phyloP scores from a whole-genome alignment of 2,329 filamentous ascomycete genomes.

The Colletotrichum siamense region DNA sequence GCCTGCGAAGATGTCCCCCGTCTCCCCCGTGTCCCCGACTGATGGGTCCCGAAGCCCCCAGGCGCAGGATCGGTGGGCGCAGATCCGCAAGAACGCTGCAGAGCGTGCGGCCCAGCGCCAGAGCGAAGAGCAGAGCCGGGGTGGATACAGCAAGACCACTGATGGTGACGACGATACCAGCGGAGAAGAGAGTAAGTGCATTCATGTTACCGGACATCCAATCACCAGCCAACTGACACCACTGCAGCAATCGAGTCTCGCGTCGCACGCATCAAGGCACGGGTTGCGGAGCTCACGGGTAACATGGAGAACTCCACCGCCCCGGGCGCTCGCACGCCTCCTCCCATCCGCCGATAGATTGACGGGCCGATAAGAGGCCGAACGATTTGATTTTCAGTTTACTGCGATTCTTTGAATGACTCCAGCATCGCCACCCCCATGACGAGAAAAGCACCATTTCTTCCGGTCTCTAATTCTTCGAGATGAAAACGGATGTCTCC shows the following conservation, averaged over 20 bases:
- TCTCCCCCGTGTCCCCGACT: conserved; percentile 36
- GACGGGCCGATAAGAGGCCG: background rate
- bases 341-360: conserved; percentile 17
- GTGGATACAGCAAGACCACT: conserved; percentile 59
- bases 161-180: conserved; percentile 87
- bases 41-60: conserved; percentile 34
- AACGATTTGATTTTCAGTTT: background rate
- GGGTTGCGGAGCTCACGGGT: conserved; percentile 91
- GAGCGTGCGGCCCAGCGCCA: conserved; percentile 73
- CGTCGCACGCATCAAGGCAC: conserved; percentile 96
- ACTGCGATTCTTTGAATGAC: background rate
- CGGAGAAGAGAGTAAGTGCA: conserved; percentile 86
- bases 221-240: background rate
- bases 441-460: background rate
- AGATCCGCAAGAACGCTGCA: conserved; percentile 93
- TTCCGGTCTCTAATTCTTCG: conserved; percentile 8
- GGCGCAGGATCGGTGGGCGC: conserved; percentile 85
- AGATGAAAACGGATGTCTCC: background rate
- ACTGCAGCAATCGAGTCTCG: conserved; percentile 86
- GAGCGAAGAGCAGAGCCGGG: conserved; percentile 68
- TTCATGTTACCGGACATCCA: background rate
- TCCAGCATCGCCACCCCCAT: background rate
- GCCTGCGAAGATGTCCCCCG: conserved; percentile 26
- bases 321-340: conserved; percentile 31
- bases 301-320: conserved; percentile 69